These are phyloP conservation scores for Miscanthus lutarioriparius DNA, from an alignment of 176 grass and related monocot species.

Conservation along the genomic window DNA sequence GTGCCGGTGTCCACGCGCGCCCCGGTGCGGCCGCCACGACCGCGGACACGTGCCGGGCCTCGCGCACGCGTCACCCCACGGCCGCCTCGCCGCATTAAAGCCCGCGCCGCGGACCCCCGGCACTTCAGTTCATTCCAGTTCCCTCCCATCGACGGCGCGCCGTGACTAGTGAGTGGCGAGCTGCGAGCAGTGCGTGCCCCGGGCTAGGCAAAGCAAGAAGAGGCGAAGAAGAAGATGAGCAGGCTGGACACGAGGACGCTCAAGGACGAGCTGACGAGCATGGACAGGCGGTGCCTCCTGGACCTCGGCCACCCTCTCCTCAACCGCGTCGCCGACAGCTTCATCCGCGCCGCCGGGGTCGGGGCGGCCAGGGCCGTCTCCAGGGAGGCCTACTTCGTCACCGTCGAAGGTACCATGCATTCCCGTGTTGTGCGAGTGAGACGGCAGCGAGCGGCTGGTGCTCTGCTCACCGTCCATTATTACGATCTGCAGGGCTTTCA, in stretches of 20 bases:
- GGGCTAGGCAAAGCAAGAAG: background rate
- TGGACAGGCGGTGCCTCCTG: constrained; percentile 59
- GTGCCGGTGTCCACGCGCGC: background rate
- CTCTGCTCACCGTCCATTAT: background rate
- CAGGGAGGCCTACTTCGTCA: constrained; percentile 75
- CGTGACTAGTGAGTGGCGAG: background rate
- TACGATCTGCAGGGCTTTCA: background rate
- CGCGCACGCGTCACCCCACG: background rate
- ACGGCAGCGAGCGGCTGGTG: background rate
- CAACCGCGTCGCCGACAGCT: constrained; percentile 80
- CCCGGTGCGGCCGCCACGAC: constrained; percentile 23
- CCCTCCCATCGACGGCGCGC: background rate
- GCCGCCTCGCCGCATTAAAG: constrained; percentile 15
- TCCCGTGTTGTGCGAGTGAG: background rate
- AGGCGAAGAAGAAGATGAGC: constrained; percentile 21
- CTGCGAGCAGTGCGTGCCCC: background rate
- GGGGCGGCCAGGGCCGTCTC: constrained; percentile 77
- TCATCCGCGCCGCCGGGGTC: constrained; percentile 77
- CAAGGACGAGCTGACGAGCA: constrained; percentile 50
- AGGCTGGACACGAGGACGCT: constrained; percentile 60
- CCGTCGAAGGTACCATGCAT: constrained; percentile 41
- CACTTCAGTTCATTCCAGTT: background rate
- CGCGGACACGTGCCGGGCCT: background rate
- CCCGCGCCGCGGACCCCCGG: background rate
- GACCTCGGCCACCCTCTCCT: constrained; percentile 88